phyloP scores from a whole-genome alignment of 78 protist species.

The Guillardia theta region DNA sequence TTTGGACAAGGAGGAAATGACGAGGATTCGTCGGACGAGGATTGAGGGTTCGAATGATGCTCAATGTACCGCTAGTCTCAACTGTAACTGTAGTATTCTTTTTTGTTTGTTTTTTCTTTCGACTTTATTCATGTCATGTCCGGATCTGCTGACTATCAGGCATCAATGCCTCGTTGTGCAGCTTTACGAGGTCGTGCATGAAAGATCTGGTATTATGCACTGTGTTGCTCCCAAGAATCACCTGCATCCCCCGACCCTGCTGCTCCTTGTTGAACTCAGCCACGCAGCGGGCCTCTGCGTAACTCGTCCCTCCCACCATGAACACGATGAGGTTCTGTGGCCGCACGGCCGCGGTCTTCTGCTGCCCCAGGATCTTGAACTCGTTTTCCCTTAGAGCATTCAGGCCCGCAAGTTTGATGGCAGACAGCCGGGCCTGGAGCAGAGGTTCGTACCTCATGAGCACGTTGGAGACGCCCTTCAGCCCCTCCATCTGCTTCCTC shows the following conservation, averaged over 20 bases:
- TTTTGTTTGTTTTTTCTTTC: no score
- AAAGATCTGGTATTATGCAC: not conserved
- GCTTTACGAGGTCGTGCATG: not conserved
- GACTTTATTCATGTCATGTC: no score
- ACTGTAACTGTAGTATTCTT: no score
- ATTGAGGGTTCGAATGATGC: no score
- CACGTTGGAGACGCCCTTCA: not conserved
- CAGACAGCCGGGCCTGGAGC: not conserved
- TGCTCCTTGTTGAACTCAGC: not conserved
- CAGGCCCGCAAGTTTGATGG: not conserved
- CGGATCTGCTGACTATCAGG: no score
- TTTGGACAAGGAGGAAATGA: no score
- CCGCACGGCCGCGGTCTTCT: not conserved
- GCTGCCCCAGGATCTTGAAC: not conserved
- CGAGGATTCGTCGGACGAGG: no score
- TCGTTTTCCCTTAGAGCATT: not conserved
- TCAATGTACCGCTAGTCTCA: no score
- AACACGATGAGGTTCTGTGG: slow-evolving; percentile 6
- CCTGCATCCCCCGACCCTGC: not conserved
- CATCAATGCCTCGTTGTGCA: no score
- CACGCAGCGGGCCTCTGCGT: not conserved
- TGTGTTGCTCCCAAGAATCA: not conserved
- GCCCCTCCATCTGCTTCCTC: not conserved
- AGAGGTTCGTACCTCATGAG: not conserved
- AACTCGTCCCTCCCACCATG: not conserved